Conservation (phyloP, 2,329 filamentous ascomycete genomes). For the Cladosporium sp. region DNA sequence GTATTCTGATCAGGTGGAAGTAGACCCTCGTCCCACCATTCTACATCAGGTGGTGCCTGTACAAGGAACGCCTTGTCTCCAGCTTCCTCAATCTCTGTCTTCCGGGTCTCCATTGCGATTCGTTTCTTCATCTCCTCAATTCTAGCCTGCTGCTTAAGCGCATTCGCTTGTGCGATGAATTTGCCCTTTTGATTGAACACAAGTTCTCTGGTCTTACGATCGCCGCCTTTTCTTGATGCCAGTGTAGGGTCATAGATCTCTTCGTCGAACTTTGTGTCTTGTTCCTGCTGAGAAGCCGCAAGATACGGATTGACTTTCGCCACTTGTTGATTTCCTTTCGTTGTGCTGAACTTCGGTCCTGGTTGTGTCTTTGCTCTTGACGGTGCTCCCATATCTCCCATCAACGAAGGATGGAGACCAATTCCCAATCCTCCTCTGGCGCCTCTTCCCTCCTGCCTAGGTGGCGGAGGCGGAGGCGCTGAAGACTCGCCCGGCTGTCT, state of each 20-base stretch:
- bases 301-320: constrained; percentile 41
- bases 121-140: constrained; percentile 92
- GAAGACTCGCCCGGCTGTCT: not conserved
- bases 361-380: constrained; percentile 45
- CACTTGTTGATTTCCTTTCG: constrained; percentile 51
- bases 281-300: constrained; percentile 30
- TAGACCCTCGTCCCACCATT: constrained; percentile 97
- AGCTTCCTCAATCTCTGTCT: constrained; percentile 91
- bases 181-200: constrained; percentile 95
- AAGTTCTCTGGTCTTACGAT: constrained; percentile 70
- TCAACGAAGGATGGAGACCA: constrained; percentile 71
- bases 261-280: constrained; percentile 55
- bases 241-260: constrained; percentile 76
- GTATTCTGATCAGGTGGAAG: constrained; percentile 60
- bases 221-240: constrained; percentile 55
- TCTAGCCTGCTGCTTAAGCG: constrained; percentile 77
- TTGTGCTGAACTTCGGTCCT: constrained; percentile 50
- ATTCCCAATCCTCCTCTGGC: constrained; percentile 68
- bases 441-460: constrained; percentile 45
- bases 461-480: constrained; percentile 34
- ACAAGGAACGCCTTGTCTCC: constrained; percentile 86
- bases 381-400: constrained; percentile 40
- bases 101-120: constrained; percentile 80
- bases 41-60: constrained; percentile 76
- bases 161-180: constrained; percentile 91